phyloP scores from a whole-genome alignment of 352 stramenopile genomes.

The Pythium phragmitis region DNA sequence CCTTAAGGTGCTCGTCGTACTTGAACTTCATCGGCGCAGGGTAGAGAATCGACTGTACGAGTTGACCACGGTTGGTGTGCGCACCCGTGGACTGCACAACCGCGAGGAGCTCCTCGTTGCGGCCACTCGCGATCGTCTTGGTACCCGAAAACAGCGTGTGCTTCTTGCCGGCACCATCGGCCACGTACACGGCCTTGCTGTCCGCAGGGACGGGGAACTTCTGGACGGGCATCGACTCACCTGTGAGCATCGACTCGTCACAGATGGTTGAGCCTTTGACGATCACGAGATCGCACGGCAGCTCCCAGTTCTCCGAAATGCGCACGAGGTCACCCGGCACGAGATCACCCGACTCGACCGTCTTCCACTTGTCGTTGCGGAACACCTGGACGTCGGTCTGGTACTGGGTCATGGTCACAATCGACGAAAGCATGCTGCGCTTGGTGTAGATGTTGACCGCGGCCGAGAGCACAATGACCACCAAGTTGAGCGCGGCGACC shows the following conservation, averaged over 20 bases:
- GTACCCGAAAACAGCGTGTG: slow-evolving; percentile 35
- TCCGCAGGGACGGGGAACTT: slow-evolving; percentile 32
- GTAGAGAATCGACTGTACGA: slow-evolving; percentile 72
- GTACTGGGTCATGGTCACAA: slow-evolving; percentile 67
- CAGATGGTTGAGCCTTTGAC: slow-evolving; percentile 39
- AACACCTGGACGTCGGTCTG: slow-evolving; percentile 62
- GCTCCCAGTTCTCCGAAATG: slow-evolving; percentile 30
- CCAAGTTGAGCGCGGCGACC: slow-evolving; percentile 35
- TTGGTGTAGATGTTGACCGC: slow-evolving; percentile 70
- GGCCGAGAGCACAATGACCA: slow-evolving; percentile 53
- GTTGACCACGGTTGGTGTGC: slow-evolving; percentile 64
- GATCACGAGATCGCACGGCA: slow-evolving; percentile 42
- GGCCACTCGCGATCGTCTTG: slow-evolving; percentile 25
- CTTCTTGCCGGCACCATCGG: slow-evolving; percentile 25
- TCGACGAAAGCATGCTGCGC: slow-evolving; percentile 47
- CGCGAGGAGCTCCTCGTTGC: slow-evolving; percentile 29
- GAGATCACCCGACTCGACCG: slow-evolving; percentile 42
- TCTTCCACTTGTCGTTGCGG: slow-evolving; percentile 50
- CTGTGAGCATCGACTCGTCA: slow-evolving; percentile 51
- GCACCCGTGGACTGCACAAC: slow-evolving; percentile 67
- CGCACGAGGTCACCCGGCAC: slow-evolving; percentile 50
- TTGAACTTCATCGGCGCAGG: slow-evolving; percentile 54
- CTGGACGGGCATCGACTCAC: slow-evolving; percentile 43
- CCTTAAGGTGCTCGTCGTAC: slow-evolving; percentile 54
- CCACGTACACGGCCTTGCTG: slow-evolving; percentile 30